phyloP scores from a whole-genome alignment of 345 rosid species.

The Salix suchowensis region DNA sequence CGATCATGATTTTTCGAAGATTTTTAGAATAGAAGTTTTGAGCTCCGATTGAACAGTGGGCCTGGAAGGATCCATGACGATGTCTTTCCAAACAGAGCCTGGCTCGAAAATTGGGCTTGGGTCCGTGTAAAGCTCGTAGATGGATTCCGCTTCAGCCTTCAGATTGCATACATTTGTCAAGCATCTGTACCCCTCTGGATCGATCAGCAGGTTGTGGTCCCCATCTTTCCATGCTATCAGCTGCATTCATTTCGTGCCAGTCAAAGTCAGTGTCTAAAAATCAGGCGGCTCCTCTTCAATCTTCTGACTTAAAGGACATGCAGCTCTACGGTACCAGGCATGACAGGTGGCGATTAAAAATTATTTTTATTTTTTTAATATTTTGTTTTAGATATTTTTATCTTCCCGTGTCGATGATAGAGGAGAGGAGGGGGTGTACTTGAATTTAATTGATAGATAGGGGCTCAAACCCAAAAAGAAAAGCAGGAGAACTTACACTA shows the following conservation, averaged over 20 bases:
- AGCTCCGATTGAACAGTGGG: constrained; percentile 40
- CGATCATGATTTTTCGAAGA: constrained; percentile 26
- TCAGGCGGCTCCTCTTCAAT: no score
- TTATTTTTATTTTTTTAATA: no score
- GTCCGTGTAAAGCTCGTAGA: constrained; percentile 58
- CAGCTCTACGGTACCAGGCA: no score
- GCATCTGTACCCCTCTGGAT: constrained; percentile 52
- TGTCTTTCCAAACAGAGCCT: constrained; percentile 64
- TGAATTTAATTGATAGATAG: no score
- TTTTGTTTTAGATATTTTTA: no score
- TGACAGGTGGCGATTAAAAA: no score
- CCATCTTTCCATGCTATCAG: constrained; percentile 83
- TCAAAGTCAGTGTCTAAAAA: neutral
- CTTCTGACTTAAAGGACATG: no score
- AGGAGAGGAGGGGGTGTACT: no score
- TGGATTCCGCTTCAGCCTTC: constrained; percentile 55
- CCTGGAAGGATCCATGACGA: constrained; percentile 46
- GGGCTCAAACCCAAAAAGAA: no score
- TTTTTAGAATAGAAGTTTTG: constrained; percentile 29
- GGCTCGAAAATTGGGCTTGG: constrained; percentile 35
- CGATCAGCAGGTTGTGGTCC: constrained; percentile 54
- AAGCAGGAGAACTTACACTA: constrained; percentile 35
- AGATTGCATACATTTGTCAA: constrained; percentile 39
- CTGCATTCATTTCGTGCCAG: constrained; percentile 31
- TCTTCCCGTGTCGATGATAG: no score